Percentiles rank a stretch among this genome's conserved stretches.
Conservation (phyloP, 1,139 yeast species). For the Kurtzmaniella quercitrusa region DNA sequence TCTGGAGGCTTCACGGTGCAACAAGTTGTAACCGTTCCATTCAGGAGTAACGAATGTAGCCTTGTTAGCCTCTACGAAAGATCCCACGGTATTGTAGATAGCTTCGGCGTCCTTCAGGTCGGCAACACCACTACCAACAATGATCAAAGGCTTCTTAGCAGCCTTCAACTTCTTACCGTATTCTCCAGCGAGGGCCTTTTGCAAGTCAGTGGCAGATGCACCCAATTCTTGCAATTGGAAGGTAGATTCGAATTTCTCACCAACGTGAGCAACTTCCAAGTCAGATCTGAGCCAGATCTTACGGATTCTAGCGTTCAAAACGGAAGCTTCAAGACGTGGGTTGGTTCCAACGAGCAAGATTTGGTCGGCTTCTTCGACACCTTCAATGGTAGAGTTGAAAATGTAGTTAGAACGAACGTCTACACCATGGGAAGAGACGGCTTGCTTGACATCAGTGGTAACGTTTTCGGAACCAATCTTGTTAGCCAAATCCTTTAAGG, state of each 20-base stretch:
- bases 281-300: constrained; percentile 73
- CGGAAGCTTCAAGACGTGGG: constrained; percentile 91
- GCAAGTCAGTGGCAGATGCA: constrained; percentile 52
- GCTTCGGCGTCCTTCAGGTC: constrained; percentile 66
- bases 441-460: constrained; percentile 63
- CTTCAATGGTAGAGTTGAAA: constrained; percentile 76
- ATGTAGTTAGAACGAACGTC: constrained; percentile 78
- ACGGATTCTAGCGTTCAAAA: constrained; percentile 80
- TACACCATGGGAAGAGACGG: constrained; percentile 65
- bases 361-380: constrained; percentile 80
- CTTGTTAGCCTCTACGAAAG: constrained; percentile 54
- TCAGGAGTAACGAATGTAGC: constrained; percentile 61
- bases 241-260: constrained; percentile 75
- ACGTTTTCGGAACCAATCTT: constrained; percentile 78
- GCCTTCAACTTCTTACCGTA: constrained; percentile 64
- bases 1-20: constrained; percentile 85
- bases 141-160: constrained; percentile 75
- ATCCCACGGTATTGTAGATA: constrained; percentile 58
- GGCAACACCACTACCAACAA: constrained; percentile 78
- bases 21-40: constrained; percentile 81
- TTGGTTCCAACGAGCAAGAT: constrained; percentile 78
- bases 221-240: constrained; percentile 68
- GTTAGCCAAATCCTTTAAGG: constrained; percentile 76
- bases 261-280: constrained; percentile 66
- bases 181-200: constrained; percentile 61